phyloP scores from a whole-genome alignment of 306 rosid genomes.

The Vicia faba region DNA sequence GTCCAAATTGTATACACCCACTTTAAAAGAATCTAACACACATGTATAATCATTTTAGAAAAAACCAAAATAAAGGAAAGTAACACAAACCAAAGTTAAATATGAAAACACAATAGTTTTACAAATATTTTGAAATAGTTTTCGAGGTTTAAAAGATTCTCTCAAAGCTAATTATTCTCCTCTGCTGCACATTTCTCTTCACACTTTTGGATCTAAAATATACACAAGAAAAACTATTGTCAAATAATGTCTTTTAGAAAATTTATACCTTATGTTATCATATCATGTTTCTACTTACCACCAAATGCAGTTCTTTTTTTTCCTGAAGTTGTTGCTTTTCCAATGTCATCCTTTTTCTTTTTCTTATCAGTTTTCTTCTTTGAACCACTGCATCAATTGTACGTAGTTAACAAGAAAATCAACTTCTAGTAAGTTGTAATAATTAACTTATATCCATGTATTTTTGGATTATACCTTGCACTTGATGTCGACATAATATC shows the following conservation, averaged over 20 bases:
- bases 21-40: no score
- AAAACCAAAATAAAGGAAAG: constrained; percentile 27
- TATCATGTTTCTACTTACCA: not conserved
- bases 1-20: no score
- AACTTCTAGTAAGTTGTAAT: no score
- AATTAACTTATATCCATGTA: no score
- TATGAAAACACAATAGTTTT: not conserved
- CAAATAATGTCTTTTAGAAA: not conserved
- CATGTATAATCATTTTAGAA: constrained; percentile 11
- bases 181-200: not conserved
- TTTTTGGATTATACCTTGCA: no score
- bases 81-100: no score
- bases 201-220: not conserved
- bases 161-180: not conserved
- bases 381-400: not conserved
- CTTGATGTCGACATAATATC: not conserved
- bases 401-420: not conserved
- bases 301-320: not conserved
- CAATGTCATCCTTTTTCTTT: not conserved
- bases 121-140: no score
- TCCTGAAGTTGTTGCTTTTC: not conserved
- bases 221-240: not conserved
- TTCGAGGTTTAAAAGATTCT: not conserved
- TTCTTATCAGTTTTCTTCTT: not conserved
- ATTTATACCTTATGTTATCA: not conserved